Base-by-base conservation (phyloP, 2,329 filamentous ascomycete genomes). In the Ophiostoma himal-ulmi region DNA sequence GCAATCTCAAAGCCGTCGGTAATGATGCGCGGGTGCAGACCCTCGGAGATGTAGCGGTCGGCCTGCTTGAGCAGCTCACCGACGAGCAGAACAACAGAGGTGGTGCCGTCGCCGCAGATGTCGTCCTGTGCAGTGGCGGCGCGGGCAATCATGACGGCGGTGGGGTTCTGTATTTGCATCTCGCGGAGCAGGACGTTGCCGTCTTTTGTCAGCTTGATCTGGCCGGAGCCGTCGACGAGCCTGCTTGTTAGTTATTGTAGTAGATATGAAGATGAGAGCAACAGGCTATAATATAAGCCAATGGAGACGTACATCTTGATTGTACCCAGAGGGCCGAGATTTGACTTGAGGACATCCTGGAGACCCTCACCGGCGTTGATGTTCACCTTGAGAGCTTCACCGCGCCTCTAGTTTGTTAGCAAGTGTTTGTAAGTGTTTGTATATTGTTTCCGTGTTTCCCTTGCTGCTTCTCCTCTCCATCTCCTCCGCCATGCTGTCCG, bases 161-260 rank as follows among this genome's bases (percentile, higher is more conserved):
- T 99, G 37, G 95, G 95, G 81, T 98, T 98, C 83, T 97, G 94
- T 79, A 98, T 98, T 88, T 98, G 94, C 88, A 90, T 90, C 80
- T 91, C 88, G 76, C 88, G 84, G 74, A 90, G 81, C 36, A 90
- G 84, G 72, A 98, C 94, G 78, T 96, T 97, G 79, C 95, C 95
- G 82, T 99, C 95, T 82, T 99, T 99, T 76, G 95, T 99, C 79
- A 99, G 87, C 84, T 99, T 99, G 84, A 99, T 99, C 88, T 95
- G 87, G 77, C 89, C 89, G 73, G 89, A 83, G 77, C 89, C 89
- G 77, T 91, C 89, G 74, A 90, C 87, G 74, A 89, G 84, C 85
- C 89, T 89, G 54, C 22, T 20, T 66, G 36, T 26, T 13, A 11
- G 37, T 17, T 26, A 26, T 10, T 57, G 22, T 26, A 26, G n/a